Percentiles rank a stretch among this genome's conserved stretches.
These are phyloP conservation scores for Bipolaris sorokiniana DNA, from an alignment of 2,329 filamentous ascomycete species.

Conservation along the genomic window DNA sequence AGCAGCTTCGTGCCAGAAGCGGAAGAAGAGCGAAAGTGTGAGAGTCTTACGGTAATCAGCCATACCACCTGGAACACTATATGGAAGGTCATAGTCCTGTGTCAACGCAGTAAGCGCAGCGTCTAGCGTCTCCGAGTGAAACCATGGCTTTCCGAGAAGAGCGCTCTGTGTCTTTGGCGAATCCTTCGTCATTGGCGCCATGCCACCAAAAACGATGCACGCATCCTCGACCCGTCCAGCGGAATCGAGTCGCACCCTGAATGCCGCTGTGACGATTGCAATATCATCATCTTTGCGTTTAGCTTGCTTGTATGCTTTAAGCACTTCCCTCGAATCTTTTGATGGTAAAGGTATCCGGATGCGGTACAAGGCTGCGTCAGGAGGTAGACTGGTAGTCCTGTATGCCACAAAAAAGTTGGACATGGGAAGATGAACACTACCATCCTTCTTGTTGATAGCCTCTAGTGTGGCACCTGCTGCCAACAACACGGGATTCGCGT, in stretches of 20 bases:
- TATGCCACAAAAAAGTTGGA: constrained; percentile 89
- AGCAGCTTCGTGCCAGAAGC: constrained; percentile 92
- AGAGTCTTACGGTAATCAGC: constrained; percentile 90
- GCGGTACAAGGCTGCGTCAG: constrained; percentile 79
- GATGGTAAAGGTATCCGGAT: constrained; percentile 77
- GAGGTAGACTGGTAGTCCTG: constrained; percentile 76
- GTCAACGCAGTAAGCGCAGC: constrained; percentile 82
- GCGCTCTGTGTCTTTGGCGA: constrained; percentile 76
- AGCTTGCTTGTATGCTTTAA: constrained; percentile 91
- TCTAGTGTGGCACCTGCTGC: constrained; percentile 81
- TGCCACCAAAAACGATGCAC: constrained; percentile 87
- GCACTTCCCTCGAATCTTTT: constrained; percentile 73
- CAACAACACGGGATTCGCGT: constrained; percentile 89
- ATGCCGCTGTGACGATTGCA: constrained; percentile 88
- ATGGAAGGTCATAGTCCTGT: constrained; percentile 82
- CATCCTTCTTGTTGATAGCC: constrained; percentile 73
- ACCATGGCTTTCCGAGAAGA: constrained; percentile 76
- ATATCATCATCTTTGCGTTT: constrained; percentile 98
- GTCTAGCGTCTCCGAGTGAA: constrained; percentile 81
- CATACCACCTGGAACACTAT: constrained; percentile 93
- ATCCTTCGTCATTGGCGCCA: constrained; percentile 86
- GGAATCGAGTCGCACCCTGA: constrained; percentile 74
- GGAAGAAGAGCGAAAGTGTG: constrained; percentile 90
- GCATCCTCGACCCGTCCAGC: constrained; percentile 72
- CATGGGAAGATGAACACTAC: constrained; percentile 68